phyloP scores from a whole-genome alignment of 345 rosid genomes.

The Euphorbia tirucalli region DNA sequence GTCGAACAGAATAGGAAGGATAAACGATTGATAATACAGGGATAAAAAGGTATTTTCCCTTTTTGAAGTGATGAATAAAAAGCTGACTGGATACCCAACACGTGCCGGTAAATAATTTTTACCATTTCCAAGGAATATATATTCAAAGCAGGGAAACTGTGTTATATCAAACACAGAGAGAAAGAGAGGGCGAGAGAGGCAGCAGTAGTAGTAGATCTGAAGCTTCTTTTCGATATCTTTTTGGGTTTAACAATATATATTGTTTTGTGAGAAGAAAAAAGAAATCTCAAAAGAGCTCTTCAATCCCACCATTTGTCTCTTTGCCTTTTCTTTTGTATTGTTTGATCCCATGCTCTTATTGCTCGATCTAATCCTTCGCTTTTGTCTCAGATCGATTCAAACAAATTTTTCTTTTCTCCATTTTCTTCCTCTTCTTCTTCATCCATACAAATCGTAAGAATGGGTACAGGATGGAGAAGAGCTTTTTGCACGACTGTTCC shows the following conservation, averaged over 20 bases:
- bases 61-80: no score
- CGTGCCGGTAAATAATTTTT: conserved; percentile 32
- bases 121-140: conserved; percentile 30
- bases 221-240: conserved; percentile 29
- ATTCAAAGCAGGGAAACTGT: conserved; percentile 3
- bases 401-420: conserved; percentile 24
- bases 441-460: conserved; percentile 11
- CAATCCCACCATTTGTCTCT: conserved; percentile 32
- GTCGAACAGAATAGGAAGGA: no score
- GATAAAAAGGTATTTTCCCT: no score
- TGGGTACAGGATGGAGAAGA: conserved; percentile 97
- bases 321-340: conserved; percentile 13
- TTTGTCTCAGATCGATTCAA: conserved; percentile 45
- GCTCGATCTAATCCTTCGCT: conserved; percentile 30
- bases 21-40: no score
- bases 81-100: conserved; percentile 34
- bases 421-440: conserved; percentile 10
- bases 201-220: conserved; percentile 39
- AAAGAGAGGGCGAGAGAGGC: conserved; percentile 1
- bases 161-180: conserved; percentile 19
- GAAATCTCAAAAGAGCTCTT: background rate
- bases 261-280: conserved; percentile 1
- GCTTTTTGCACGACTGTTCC: conserved; percentile 86
- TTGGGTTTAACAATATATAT: conserved; percentile 17
- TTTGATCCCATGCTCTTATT: conserved; percentile 37